Conservation (phyloP, 345 rosid species). For the Ceriops tagal region DNA sequence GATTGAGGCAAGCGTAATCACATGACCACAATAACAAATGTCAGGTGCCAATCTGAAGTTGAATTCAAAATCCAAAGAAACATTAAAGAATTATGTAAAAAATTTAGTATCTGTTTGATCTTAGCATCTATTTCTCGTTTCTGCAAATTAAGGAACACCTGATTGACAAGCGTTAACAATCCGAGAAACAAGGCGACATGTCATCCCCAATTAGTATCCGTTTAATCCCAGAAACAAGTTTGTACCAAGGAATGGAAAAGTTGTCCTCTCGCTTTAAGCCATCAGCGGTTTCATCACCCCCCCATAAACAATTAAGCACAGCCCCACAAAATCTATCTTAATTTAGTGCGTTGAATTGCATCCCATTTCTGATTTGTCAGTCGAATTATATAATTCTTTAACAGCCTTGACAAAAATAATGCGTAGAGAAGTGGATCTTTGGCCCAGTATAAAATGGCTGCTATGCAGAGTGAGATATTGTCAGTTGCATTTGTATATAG, state of each 20-base stretch:
- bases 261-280: not conserved
- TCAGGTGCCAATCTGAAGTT: too few relatives aligned
- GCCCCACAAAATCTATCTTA: too few relatives aligned
- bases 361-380: too few relatives aligned
- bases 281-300: too few relatives aligned
- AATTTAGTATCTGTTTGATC: not conserved
- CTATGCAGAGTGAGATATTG: not conserved
- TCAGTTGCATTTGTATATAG: not conserved
- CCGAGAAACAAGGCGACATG: constrained; percentile 1
- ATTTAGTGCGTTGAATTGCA: too few relatives aligned
- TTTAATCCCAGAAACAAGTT: not conserved
- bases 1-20: not conserved
- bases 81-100: not conserved
- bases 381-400: too few relatives aligned
- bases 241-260: not conserved
- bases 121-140: too few relatives aligned
- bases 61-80: constrained; percentile 1
- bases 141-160: not conserved
- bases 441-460: too few relatives aligned
- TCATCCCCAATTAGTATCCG: constrained; percentile 1
- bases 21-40: too few relatives aligned
- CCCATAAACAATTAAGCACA: too few relatives aligned
- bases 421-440: too few relatives aligned
- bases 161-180: not conserved
- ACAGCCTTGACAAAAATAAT: too few relatives aligned